Base-by-base conservation (phyloP, 2,329 filamentous ascomycete genomes). In the Botryotinia convoluta region DNA sequence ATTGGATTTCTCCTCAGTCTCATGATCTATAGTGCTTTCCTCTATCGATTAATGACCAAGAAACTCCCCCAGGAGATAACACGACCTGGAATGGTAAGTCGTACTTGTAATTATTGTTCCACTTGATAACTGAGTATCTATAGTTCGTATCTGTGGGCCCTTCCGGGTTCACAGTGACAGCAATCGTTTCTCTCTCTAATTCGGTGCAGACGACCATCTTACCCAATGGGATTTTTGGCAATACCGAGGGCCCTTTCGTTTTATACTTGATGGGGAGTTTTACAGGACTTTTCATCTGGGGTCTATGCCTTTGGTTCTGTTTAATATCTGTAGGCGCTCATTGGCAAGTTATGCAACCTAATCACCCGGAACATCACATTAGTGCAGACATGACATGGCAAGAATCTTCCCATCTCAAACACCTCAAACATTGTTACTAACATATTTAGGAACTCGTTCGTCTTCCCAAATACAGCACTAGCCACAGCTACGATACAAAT, bases 21-120 rank as follows among this genome's bases (percentile, higher is more conserved):
- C 74, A 95, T 95, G 91, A 92, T 97, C 39, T 94, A 94, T 75
- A 89, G 92, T 1, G 92, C 93, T 68, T 96, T 95, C 80, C 88
- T 97, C 68, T 96, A 96, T 80, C 89, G 93, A 44, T 86, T 97
- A 42, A 96, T 96, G 93, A 95, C 93, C 0, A 92, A 95, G 79
- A 96, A 96, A 78, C 85, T 97, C 0, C 93, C 93, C 0, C 87
- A 88, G 72, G 93, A 95, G 79, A 90, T 87, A 60, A 87, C 93
- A 32, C 88, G 93, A 18, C 93, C 93, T 0, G 93, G 92, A 78
- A 94, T 97, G 74, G 85, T 86, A 77, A 75, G 82, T 35, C 48
- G 51, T 16, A 14, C 20, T 4, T 35, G 29, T 10, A 6, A 22
- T 1, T 10, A 42, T 37, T 57, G 2, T 22, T 42, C 9, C 44